Base-by-base conservation (phyloP, 2,329 filamentous ascomycete genomes). In the Cladosporium sp. region DNA sequence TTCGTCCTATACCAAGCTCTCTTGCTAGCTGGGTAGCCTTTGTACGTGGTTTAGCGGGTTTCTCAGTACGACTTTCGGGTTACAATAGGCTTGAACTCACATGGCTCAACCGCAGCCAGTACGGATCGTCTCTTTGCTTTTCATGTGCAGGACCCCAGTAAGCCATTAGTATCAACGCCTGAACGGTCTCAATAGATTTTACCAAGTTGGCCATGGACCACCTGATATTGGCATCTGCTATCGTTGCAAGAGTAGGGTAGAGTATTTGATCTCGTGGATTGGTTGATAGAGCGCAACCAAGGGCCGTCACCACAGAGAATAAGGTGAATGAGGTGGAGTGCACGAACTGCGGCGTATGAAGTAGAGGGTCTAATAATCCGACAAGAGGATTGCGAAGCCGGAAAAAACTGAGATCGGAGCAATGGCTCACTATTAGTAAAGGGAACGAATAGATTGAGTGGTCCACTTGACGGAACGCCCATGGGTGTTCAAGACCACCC, bases 101-200 rank as follows among this genome's bases (percentile, higher is more conserved):
- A 21, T 60, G 58, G 8, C 39, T 60, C 28, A 60, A 60, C 7
- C 58, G 58, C 3, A 60, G 58, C 58, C 58, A 60, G 34, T 60
- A 60, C 14, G 58, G 39, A 30, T 60, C 58, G 21, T 60, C 58
- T 16, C 58, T 49, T 34, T 60, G 58, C 5, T 43, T 25, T 34
- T 60, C 58, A 5, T 39, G 23, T n/a, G 34, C 26, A 5, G 58
- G 58, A 49, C 39, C 58, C 58, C 58, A 60, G 43, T 60, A 60
- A 2, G 58, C 51, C 58, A 60, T 60, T 18, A 49, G 49, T 25
- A 60, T 60, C n/a, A 60, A 49, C 26, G 58, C 39, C 10, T 60
- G 58, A 13, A 60, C 51, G 18, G 58, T 60, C 39, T 60, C 58
- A 10, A 60, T 28, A 1, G 58, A 49, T 34, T 26, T 49, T 13